phyloP scores from a whole-genome alignment of 805 yeast genomes.

The Huiozyma naganishii region DNA sequence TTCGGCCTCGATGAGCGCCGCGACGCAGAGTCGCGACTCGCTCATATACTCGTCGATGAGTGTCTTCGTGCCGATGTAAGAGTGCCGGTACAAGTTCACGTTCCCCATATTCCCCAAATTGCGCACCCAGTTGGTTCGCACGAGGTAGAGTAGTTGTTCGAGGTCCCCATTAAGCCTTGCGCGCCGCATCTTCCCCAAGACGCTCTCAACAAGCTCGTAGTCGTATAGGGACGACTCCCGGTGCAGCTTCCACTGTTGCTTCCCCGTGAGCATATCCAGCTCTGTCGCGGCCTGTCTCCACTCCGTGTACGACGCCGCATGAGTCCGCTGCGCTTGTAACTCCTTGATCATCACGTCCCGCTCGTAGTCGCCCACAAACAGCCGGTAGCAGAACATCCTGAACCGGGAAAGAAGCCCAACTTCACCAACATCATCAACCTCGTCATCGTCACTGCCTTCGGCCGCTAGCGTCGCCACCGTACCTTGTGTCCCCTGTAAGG shows the following conservation, averaged over 20 bases:
- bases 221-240: slow-evolving; percentile 60
- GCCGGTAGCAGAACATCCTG: slow-evolving; percentile 8
- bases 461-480: slow-evolving; percentile 1
- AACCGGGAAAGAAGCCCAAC: slow-evolving; percentile 3
- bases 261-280: slow-evolving; percentile 56
- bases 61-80: slow-evolving; percentile 73
- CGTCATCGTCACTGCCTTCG: neutral
- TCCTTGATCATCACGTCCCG: slow-evolving; percentile 30
- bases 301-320: slow-evolving; percentile 39
- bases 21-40: slow-evolving; percentile 52
- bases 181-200: slow-evolving; percentile 42
- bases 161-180: slow-evolving; percentile 56
- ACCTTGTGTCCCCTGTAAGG: slow-evolving; percentile 2
- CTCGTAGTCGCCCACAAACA: slow-evolving; percentile 18
- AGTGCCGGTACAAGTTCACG: slow-evolving; percentile 59
- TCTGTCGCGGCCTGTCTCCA: slow-evolving; percentile 58
- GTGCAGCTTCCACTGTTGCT: slow-evolving; percentile 59
- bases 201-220: slow-evolving; percentile 42
- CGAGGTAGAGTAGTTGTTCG: slow-evolving; percentile 52
- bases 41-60: slow-evolving; percentile 70
- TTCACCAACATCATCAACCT: slow-evolving; percentile 1
- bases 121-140: slow-evolving; percentile 75
- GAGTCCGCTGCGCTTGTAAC: slow-evolving; percentile 31
- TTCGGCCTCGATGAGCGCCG: slow-evolving; percentile 10
- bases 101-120: slow-evolving; percentile 84